A percentile compares a stretch with the other conserved stretches of the same genome.
Conservation (phyloP, 2,329 filamentous ascomycete genomes). For the Aspergillus spinulosporus region DNA sequence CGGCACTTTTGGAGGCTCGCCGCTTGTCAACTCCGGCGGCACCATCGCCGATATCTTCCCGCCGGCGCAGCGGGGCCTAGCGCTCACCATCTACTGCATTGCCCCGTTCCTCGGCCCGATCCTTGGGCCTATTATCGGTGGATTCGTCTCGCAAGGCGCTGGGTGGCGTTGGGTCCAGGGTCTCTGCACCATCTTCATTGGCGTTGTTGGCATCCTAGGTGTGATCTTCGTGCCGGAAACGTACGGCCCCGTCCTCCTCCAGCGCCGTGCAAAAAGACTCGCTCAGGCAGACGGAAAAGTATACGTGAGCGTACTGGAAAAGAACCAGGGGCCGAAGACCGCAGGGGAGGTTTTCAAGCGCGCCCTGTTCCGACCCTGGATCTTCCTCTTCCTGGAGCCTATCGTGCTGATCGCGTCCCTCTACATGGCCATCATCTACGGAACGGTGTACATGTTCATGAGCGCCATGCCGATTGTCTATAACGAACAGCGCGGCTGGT, state of each 20-base stretch:
- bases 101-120: neutral
- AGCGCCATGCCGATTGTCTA: slow-evolving; percentile 54
- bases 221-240: slow-evolving; percentile 30
- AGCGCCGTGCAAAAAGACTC: slow-evolving; percentile 24
- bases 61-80: neutral
- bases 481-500: neutral
- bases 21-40: neutral
- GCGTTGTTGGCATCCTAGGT: slow-evolving; percentile 30
- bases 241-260: slow-evolving; percentile 33
- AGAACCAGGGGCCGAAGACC: slow-evolving; percentile 42
- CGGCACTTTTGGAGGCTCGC: neutral
- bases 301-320: neutral
- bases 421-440: slow-evolving; percentile 55
- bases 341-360: slow-evolving; percentile 44
- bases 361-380: slow-evolving; percentile 51
- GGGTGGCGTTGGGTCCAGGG: slow-evolving; percentile 36
- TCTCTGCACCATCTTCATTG: slow-evolving; percentile 32
- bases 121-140: slow-evolving; percentile 30
- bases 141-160: slow-evolving; percentile 31
- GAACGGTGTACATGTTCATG: slow-evolving; percentile 55
- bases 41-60: slow-evolving; percentile 1
- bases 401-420: slow-evolving; percentile 52
- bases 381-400: slow-evolving; percentile 51
- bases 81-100: neutral
- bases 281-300: neutral